These are phyloP conservation scores for Dendrostoma leiphaemia DNA, from an alignment of 2,329 filamentous ascomycete species.

Conservation along the genomic window DNA sequence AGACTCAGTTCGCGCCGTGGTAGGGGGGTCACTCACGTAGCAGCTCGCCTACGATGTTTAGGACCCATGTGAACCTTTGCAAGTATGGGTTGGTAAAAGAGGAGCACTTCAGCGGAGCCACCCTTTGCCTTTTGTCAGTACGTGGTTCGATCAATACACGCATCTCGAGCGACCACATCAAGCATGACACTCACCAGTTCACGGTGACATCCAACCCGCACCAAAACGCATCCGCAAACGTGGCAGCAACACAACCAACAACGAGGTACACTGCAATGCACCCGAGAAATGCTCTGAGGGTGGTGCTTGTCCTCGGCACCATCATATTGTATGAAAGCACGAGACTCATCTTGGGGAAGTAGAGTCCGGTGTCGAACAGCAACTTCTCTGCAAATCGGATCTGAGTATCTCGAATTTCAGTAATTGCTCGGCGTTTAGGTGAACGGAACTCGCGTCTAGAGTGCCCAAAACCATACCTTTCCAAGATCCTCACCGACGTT, in stretches of 20 bases:
- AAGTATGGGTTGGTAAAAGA: slow-evolving; percentile 7
- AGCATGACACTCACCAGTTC: background rate
- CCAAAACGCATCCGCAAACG: background rate
- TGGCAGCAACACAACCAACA: background rate
- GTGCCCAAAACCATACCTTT: background rate
- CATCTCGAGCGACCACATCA: background rate
- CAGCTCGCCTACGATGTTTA: background rate
- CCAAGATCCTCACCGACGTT: background rate
- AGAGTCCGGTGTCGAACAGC: slow-evolving; percentile 17
- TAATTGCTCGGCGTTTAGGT: too few species aligned
- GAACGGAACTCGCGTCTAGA: too few species aligned
- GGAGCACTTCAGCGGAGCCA: slow-evolving; percentile 7
- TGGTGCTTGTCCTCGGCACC: slow-evolving; percentile 6
- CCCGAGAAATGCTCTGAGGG: slow-evolving; percentile 7
- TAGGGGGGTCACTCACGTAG: background rate
- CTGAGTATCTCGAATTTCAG: too few species aligned
- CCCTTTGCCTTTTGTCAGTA: too few species aligned
- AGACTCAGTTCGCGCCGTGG: too few species aligned
- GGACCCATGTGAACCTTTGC: background rate
- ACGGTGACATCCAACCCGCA: slow-evolving; percentile 2
- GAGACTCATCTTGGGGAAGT: slow-evolving; percentile 18
- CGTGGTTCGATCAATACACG: too few species aligned
- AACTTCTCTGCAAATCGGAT: slow-evolving; percentile 17
- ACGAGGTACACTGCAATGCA: slow-evolving; percentile 1
- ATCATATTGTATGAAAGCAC: slow-evolving; percentile 13